A percentile compares a stretch with the other conserved stretches of the same genome.
phyloP scores from a whole-genome alignment of 1,139 yeast genomes.

The Magnusiomyces sp. region DNA sequence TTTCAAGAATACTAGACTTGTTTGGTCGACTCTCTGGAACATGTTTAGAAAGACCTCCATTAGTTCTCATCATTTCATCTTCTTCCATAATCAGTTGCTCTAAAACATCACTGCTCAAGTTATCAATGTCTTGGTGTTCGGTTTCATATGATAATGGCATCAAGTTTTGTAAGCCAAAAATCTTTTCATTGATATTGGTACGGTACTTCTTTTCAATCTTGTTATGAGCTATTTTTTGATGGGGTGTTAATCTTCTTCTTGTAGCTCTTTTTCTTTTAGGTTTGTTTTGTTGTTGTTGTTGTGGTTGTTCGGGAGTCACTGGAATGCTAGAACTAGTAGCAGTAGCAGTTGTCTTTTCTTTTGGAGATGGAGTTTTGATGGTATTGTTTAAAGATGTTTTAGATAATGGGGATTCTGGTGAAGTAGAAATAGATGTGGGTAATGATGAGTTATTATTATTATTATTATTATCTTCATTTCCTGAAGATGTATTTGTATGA shows the following conservation, averaged over 20 bases:
- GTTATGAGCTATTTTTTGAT: slow-evolving; percentile 65
- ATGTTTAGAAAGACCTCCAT: neutral
- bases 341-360: too few species aligned
- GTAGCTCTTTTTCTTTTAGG: slow-evolving; percentile 40
- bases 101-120: neutral
- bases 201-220: slow-evolving; percentile 63
- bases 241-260: slow-evolving; percentile 48
- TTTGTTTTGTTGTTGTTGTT: neutral
- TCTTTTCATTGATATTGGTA: slow-evolving; percentile 64
- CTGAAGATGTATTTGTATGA: too few species aligned
- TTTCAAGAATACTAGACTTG: slow-evolving; percentile 9
- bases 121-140: neutral
- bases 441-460: too few species aligned
- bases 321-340: neutral
- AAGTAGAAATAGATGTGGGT: too few species aligned
- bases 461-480: too few species aligned
- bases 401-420: too few species aligned
- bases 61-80: slow-evolving; percentile 1
- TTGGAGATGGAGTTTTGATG: too few species aligned
- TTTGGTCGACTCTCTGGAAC: slow-evolving; percentile 6
- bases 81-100: slow-evolving; percentile 1
- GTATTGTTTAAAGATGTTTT: too few species aligned
- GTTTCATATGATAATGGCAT: neutral
- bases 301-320: neutral
- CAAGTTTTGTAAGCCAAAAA: slow-evolving; percentile 46